Conservation (phyloP, 768 basidiomycete species). For the Mycena latifolia region DNA sequence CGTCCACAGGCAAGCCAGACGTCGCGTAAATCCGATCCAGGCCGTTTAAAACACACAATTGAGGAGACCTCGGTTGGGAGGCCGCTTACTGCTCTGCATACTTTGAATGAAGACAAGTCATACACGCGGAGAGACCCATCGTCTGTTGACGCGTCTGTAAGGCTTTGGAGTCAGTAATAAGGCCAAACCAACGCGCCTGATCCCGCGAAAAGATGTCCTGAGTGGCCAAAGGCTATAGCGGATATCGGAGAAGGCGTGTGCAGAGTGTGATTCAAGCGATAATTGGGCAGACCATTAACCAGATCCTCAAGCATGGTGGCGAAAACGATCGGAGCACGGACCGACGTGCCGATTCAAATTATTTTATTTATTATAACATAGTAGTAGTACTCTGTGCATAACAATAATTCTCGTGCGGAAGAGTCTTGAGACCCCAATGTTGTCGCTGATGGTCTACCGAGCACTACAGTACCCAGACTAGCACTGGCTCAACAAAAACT, state of each 20-base stretch:
- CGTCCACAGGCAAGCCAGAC: conserved; percentile 78
- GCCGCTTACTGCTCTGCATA: conserved; percentile 72
- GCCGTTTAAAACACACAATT: conserved; percentile 58
- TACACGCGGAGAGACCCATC: conserved; percentile 82
- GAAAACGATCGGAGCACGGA: no score
- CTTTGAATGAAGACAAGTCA: conserved; percentile 67
- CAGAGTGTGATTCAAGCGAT: conserved; percentile 42
- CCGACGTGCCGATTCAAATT: background rate
- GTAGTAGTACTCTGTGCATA: conserved; percentile 25
- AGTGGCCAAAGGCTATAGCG: conserved; percentile 62
- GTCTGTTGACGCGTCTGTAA: conserved; percentile 51
- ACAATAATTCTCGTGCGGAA: conserved; percentile 37
- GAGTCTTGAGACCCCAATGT: conserved; percentile 36
- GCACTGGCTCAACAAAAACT: no score
- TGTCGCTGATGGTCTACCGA: conserved; percentile 43
- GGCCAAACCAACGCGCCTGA: conserved; percentile 62
- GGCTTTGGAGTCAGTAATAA: background rate
- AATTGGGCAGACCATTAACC: conserved; percentile 25
- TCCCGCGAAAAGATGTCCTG: conserved; percentile 67
- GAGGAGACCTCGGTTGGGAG: conserved; percentile 74
- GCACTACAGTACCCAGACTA: no score
- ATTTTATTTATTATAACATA: no score
- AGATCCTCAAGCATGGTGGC: conserved; percentile 28
- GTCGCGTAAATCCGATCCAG: conserved; percentile 56
- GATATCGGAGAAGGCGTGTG: conserved; percentile 65